These are phyloP conservation scores for Oryza punctata DNA, from an alignment of 176 grass and related monocot species.

Conservation along the genomic window DNA sequence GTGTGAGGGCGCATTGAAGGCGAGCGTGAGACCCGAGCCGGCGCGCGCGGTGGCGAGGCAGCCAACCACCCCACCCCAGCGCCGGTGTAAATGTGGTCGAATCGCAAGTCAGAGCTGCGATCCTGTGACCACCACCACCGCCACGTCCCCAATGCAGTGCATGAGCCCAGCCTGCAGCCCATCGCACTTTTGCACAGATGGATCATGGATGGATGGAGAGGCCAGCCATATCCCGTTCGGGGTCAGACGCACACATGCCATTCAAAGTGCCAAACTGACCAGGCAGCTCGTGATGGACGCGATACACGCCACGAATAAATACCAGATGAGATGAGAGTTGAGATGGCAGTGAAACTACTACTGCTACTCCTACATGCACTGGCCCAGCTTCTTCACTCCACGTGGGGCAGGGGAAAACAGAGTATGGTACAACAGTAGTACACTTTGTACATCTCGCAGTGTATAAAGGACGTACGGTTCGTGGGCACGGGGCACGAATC, in stretches of 20 bases:
- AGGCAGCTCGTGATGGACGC: neutral
- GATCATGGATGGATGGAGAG: no score
- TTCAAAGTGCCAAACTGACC: constrained; percentile 2
- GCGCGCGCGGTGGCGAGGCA: constrained; percentile 6
- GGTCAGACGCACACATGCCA: neutral
- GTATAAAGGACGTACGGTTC: constrained; percentile 12
- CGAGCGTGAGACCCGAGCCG: neutral
- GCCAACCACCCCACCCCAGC: constrained; percentile 30
- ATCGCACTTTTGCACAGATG: neutral
- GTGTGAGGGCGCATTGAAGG: neutral
- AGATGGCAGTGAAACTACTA: neutral
- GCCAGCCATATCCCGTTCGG: neutral
- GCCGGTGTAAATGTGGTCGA: constrained; percentile 33
- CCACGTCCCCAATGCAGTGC: no score
- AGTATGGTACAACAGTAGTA: neutral
- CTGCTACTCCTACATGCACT: neutral
- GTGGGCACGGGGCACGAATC: constrained; percentile 23
- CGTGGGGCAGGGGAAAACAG: neutral
- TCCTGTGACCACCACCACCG: neutral
- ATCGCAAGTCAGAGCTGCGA: neutral
- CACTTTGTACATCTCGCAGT: neutral
- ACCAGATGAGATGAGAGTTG: neutral
- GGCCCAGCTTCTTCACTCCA: neutral
- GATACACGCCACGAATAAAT: constrained; percentile 1
- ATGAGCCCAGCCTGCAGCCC: neutral